These are phyloP conservation scores for Chlamydomonas applanata DNA, from an alignment of 139 green algal species.

Conservation along the genomic window DNA sequence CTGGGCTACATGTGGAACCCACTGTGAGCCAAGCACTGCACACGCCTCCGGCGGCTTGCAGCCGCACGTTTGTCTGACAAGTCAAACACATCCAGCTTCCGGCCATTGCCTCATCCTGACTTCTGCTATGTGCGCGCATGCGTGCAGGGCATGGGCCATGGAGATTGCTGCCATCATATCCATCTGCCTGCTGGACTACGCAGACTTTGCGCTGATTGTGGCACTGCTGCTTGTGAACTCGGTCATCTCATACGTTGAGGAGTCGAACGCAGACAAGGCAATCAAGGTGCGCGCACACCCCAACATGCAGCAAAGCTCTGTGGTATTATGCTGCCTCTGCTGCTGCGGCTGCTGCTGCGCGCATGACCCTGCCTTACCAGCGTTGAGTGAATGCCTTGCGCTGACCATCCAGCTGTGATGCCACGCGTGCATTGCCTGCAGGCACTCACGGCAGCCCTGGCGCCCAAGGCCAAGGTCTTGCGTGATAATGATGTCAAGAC, in stretches of 20 bases:
- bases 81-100: too few relatives aligned
- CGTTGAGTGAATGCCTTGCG: neutral
- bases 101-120: too few relatives aligned
- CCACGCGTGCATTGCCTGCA: too few relatives aligned
- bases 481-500: slow-evolving; percentile 56
- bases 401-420: too few relatives aligned
- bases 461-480: slow-evolving; percentile 65
- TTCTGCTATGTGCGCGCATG: too few relatives aligned
- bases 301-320: neutral
- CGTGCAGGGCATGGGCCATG: slow-evolving; percentile 10
- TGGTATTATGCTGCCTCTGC: too few relatives aligned
- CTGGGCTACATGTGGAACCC: slow-evolving; percentile 83
- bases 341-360: too few relatives aligned
- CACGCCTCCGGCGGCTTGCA: slow-evolving; percentile 38
- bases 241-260: slow-evolving; percentile 75
- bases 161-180: slow-evolving; percentile 73
- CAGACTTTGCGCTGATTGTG: slow-evolving; percentile 74
- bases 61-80: neutral
- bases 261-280: slow-evolving; percentile 75
- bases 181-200: slow-evolving; percentile 79
- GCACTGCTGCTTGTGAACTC: slow-evolving; percentile 74
- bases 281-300: slow-evolving; percentile 59
- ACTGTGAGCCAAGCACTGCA: slow-evolving; percentile 71
- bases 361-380: neutral
- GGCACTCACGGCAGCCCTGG: slow-evolving; percentile 72